These are phyloP conservation scores for Alternaria sp. DNA, from an alignment of 2,329 filamentous ascomycete genomes.

Conservation along the genomic window DNA sequence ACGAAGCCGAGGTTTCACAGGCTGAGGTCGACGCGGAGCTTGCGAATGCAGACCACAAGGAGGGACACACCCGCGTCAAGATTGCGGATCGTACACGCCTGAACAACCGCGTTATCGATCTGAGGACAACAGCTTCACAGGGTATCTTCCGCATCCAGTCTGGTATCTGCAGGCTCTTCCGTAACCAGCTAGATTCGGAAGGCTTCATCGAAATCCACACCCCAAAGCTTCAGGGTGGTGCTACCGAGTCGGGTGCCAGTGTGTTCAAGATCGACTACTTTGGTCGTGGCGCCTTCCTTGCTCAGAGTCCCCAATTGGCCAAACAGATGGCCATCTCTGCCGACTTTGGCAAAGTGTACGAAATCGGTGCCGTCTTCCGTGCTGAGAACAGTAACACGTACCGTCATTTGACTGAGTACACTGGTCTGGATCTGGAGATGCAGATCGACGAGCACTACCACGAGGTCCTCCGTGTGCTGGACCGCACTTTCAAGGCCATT, in stretches of 20 bases:
- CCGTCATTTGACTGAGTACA: conserved; percentile 92
- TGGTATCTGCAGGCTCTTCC: conserved; percentile 80
- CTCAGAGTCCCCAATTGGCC: conserved; percentile 88
- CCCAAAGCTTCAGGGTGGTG: conserved; percentile 86
- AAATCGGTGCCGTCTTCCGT: conserved; percentile 88
- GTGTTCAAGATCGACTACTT: conserved; percentile 96
- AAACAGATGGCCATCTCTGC: conserved; percentile 93
- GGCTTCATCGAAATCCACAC: conserved; percentile 94
- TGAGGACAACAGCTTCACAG: conserved; percentile 85
- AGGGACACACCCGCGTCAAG: conserved; percentile 64
- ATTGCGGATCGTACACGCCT: conserved; percentile 77
- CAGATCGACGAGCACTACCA: conserved; percentile 87
- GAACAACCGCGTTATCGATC: conserved; percentile 79
- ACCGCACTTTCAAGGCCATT: conserved; percentile 81
- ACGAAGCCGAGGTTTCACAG: conserved; percentile 70
- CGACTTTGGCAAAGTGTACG: conserved; percentile 88
- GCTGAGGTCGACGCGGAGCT: conserved; percentile 61
- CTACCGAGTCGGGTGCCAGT: conserved; percentile 88
- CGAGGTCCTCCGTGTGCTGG: conserved; percentile 80
- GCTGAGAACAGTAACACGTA: conserved; percentile 97
- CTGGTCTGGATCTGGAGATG: conserved; percentile 93
- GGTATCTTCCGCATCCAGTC: conserved; percentile 88
- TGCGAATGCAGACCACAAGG: conserved; percentile 59
- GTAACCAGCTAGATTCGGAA: conserved; percentile 72
- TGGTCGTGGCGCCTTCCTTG: conserved; percentile 82